phyloP scores from a whole-genome alignment of 1,284 basidiomycete genomes.

The Moesziomyces sp. region DNA sequence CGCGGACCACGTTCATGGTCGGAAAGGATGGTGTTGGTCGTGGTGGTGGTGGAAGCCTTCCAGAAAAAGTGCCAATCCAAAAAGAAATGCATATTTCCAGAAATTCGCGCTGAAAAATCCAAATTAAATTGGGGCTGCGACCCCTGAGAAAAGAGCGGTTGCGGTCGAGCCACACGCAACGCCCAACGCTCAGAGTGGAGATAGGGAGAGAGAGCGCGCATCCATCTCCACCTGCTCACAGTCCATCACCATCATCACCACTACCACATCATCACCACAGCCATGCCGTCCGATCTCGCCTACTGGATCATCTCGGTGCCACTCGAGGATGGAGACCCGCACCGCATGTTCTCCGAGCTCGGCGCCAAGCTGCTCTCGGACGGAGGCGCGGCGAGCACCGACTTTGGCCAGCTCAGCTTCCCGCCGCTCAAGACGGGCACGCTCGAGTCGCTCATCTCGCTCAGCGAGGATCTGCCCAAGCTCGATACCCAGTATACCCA shows the following conservation, averaged over 20 bases:
- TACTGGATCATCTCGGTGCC: conserved; percentile 73
- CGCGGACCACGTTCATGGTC: conserved; percentile 73
- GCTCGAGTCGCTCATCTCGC: conserved; percentile 84
- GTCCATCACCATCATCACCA: conserved; percentile 7
- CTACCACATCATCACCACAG: neutral
- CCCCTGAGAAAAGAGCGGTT: conserved; percentile 10
- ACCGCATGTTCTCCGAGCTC: conserved; percentile 70
- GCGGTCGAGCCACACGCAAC: conserved; percentile 13
- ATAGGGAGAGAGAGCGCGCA: neutral
- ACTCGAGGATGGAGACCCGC: conserved; percentile 70
- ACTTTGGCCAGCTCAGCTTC: conserved; percentile 58
- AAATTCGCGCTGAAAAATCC: neutral
- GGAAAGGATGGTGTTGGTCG: neutral
- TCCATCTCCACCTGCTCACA: neutral
- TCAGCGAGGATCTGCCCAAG: conserved; percentile 93
- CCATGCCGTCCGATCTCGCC: conserved; percentile 71
- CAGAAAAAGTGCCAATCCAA: neutral
- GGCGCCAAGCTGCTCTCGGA: conserved; percentile 67
- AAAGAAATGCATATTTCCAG: no score
- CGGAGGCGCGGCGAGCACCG: conserved; percentile 46
- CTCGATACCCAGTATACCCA: conserved; percentile 87
- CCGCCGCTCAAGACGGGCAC: conserved; percentile 80
- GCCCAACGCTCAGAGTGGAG: neutral
- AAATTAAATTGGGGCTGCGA: neutral
- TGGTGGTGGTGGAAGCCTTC: conserved; percentile 3